Conservation (phyloP, 2,329 filamentous ascomycete species). For the Cladorrhinum sp. region DNA sequence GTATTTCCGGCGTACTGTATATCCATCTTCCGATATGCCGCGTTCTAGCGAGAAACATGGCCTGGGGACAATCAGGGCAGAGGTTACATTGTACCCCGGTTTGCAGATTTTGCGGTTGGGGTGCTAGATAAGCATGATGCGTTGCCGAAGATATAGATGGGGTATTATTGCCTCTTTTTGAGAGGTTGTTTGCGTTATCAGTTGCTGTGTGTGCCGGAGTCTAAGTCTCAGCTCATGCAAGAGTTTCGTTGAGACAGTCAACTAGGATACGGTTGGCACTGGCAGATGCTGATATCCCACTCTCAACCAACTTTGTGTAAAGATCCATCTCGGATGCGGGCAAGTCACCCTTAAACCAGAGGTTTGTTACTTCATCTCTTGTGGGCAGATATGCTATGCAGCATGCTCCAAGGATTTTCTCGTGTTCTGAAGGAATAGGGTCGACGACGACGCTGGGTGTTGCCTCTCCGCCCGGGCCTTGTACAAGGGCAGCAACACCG, state of each 20-base stretch:
- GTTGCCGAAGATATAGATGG: neutral
- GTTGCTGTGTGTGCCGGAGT: neutral
- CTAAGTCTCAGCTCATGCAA: neutral
- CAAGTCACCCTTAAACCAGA: conserved; percentile 82
- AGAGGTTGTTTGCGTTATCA: neutral
- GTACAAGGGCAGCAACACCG: conserved; percentile 79
- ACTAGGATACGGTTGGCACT: conserved; percentile 43
- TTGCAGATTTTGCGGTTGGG: neutral
- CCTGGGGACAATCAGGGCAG: neutral
- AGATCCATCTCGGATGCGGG: conserved; percentile 42
- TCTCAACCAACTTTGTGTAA: conserved; percentile 42
- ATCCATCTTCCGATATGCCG: neutral
- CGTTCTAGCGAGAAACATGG: neutral
- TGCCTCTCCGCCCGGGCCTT: conserved; percentile 33
- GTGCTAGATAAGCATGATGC: neutral
- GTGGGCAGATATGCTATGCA: conserved; percentile 85
- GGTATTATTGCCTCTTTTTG: neutral
- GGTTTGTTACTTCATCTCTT: conserved; percentile 86
- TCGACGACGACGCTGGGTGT: conserved; percentile 64
- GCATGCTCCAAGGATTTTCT: conserved; percentile 74
- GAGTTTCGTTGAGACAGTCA: conserved; percentile 39
- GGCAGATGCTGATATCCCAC: conserved; percentile 41
- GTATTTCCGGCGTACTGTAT: neutral
- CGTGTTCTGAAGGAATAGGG: conserved; percentile 77
- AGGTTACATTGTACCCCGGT: neutral